Base-by-base conservation (phyloP, 345 rosid species). In the Lagerstroemia speciosa region DNA sequence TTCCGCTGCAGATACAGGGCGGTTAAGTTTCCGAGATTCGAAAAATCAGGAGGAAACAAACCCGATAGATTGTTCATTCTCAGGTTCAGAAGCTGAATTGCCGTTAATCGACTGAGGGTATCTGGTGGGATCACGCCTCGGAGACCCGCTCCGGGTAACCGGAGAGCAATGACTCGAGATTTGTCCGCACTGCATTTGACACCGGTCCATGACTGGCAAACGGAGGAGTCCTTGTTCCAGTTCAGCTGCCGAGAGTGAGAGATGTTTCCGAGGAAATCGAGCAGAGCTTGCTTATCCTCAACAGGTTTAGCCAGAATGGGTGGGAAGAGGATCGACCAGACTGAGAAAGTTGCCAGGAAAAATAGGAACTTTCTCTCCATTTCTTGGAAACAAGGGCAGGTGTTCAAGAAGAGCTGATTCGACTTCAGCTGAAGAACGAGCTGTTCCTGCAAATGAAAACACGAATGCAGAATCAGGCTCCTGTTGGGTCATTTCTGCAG, bases 151-250 rank as follows among this genome's bases (percentile, higher is more conserved):
- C 81, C 84, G 1, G 87, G 92, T 80, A 94, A 77, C 69, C 75
- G 85, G 64, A 91, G 87, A 52, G 83, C 73, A 6, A 81, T 69
- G 8, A 94, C 88, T 48, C 80, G 77, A 33, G 96, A 83, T 29
- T 75, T 78, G 45, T 88, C 80, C 20, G 63, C 34, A 69, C 78
- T 84, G 77, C 99, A 92, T 14, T 80, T 78, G 53, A 94, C 88
- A 60, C 99, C 98, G 16, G 79, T 79, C 99, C 98, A 94, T 41
- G 75, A 68, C n/a, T 66, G 74, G 77, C 99, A 94, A 2, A 92
- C 75, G 10, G 87, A 66, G 53, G 75, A 79, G 75, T 64, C 68
- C 67, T 79, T 77, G 26, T 78, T 81, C 98, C 97, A 94, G 26
- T 92, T 90, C 26, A 94, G 78, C 64, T 77, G 66, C 38, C 71